A percentile compares a stretch with the other conserved stretches of the same genome.
phyloP scores from a whole-genome alignment of 2,329 filamentous ascomycete genomes.

The Penicillium sp. region DNA sequence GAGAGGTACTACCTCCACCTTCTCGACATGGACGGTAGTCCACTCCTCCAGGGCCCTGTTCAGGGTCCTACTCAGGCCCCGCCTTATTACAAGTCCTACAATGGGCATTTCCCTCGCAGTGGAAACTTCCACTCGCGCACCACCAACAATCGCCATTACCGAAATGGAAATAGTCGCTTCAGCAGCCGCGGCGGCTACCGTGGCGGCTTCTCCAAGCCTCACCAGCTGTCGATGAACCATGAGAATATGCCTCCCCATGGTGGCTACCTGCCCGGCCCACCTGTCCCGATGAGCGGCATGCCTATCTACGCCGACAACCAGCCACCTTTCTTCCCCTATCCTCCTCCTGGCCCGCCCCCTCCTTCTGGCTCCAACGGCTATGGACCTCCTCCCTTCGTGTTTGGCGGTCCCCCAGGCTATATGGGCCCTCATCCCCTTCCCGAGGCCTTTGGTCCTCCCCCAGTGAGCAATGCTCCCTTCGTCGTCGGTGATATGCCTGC shows the following conservation, averaged over 20 bases:
- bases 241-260: slow-evolving; percentile 2
- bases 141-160: slow-evolving; percentile 7
- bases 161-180: slow-evolving; percentile 7
- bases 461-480: background rate
- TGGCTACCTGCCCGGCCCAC: background rate
- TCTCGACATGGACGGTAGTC: slow-evolving; percentile 20
- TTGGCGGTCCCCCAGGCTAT: background rate
- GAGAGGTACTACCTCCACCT: slow-evolving; percentile 20
- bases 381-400: slow-evolving; percentile 6
- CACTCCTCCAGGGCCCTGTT: slow-evolving; percentile 2
- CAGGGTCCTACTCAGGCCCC: slow-evolving; percentile 3
- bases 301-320: slow-evolving; percentile 1
- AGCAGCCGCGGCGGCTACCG: slow-evolving; percentile 7
- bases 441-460: background rate
- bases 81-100: slow-evolving; percentile 1
- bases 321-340: background rate
- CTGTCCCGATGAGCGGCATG: slow-evolving; percentile 4
- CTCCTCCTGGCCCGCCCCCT: background rate
- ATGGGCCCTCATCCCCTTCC: background rate
- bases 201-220: slow-evolving; percentile 4
- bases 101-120: background rate
- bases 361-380: background rate
- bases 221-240: background rate
- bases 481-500: slow-evolving; percentile 10
- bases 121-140: slow-evolving; percentile 5